Base-by-base conservation (phyloP, 805 yeast genomes). In the Ogataea naganishii region DNA sequence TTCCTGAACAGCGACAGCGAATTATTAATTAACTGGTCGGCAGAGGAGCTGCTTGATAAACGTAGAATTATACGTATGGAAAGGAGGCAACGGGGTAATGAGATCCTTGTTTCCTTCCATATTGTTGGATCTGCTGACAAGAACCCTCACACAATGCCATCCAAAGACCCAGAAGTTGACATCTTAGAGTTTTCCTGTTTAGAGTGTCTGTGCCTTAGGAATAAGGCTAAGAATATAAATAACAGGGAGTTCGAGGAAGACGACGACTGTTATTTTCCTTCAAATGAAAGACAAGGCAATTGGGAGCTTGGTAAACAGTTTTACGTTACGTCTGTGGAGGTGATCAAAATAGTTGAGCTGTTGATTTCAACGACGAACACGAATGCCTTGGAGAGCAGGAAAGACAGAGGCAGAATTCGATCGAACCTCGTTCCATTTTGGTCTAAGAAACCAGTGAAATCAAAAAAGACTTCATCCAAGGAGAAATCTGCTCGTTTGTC, bases 241-340 rank as follows among this genome's bases (percentile, higher is more conserved):
- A 34, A 40, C 20, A 30, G 29, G 16, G 33, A 35, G 12, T 36
- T 25, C 20, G 28, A 39, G 3, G 52, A 44, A 21, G 43, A 37
- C 34, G 51, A 39, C 23, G 44, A 40, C 28, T 15, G 18, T 9
- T 31, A 36, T 11, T 26, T 33, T 20, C 43, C 39, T 28, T 34
- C n/a, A 22, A 12, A 10, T 13, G 11, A n/a, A n/a, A 8, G 10
- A 10, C 12, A 7, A 12, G 16, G 5, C 27, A 14, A 9, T 13
- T 6, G 12, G 17, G 22, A 25, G 6, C 29, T 46, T 19, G 33
- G 33, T 12, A 42, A 57, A 26, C 60, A 57, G 35, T 62, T 55
- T 46, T 75, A 74, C 53, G 71, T 76, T 33, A 76, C 83, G 1
- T 67, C 76, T 33, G 81, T 76, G 20, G 83, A 76, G 44, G 80